Evolutionary conservation across 2,329 filamentous ascomycete species (phyloP).

Genomic region (Podosphaera aphanis): DNA sequence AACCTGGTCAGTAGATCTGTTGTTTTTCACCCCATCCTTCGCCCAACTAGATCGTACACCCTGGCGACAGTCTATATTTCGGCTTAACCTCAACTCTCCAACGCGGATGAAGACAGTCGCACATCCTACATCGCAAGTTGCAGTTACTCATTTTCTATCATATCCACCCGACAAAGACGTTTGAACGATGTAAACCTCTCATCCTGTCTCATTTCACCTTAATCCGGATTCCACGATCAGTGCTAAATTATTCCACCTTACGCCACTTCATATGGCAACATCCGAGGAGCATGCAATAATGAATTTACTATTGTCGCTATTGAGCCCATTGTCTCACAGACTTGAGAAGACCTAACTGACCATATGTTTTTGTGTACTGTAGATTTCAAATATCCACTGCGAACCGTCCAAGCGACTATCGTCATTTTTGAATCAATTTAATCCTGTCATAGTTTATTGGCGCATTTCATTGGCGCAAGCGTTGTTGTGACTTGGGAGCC

Average conservation of each 20-base stretch:
- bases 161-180: too few species aligned
- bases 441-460: slow-evolving; percentile 3
- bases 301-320: too few species aligned
- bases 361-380: slow-evolving; percentile 3
- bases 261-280: too few species aligned
- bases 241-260: too few species aligned
- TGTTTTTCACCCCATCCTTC: slow-evolving; percentile 9
- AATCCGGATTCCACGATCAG: too few species aligned
- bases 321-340: not conserved
- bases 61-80: slow-evolving; percentile 5
- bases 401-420: slow-evolving; percentile 12
- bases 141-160: too few species aligned
- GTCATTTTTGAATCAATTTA: slow-evolving; percentile 11
- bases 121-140: too few species aligned
- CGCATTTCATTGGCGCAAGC: slow-evolving; percentile 14
- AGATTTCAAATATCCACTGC: slow-evolving; percentile 15
- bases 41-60: slow-evolving; percentile 13
- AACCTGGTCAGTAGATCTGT: slow-evolving; percentile 13
- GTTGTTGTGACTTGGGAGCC: slow-evolving; percentile 11
- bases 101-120: slow-evolving; percentile 3
- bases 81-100: slow-evolving; percentile 9
- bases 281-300: not conserved
- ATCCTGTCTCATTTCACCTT: too few species aligned
- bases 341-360: slow-evolving; percentile 9
- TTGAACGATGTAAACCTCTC: not conserved